Conservation (phyloP, 129 eudicot species). For the Apium graveolens region DNA sequence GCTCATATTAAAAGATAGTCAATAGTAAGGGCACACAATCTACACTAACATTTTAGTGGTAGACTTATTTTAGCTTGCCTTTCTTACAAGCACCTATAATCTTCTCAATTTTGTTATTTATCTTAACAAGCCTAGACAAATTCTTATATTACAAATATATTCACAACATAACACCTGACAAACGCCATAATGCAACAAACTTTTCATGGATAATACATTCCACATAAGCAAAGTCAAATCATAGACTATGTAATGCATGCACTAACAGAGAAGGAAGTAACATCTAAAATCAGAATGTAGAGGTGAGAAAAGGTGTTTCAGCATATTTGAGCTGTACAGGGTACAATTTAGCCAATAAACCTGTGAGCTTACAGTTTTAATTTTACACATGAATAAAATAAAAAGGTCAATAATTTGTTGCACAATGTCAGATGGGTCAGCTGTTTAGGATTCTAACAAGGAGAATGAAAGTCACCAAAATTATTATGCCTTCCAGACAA, state of each 20-base stretch:
- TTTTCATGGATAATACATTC: neutral
- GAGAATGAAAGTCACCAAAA: neutral
- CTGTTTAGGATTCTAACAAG: neutral
- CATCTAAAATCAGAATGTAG: neutral
- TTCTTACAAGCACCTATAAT: neutral
- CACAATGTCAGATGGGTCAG: neutral
- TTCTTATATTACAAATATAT: neutral
- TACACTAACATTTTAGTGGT: neutral
- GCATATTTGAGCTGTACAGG: neutral
- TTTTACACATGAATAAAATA: no score
- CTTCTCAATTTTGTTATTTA: neutral
- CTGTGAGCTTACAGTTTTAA: no score
- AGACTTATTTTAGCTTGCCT: neutral
- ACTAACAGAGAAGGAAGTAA: neutral
- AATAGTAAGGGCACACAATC: neutral
- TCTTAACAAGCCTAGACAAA: neutral
- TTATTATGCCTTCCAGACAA: neutral
- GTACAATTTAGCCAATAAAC: neutral
- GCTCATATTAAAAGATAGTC: neutral
- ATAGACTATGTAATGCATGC: neutral
- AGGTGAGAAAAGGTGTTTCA: neutral
- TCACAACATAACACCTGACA: neutral
- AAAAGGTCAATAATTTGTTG: no score
- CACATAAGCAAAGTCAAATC: neutral
- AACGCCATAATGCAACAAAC: neutral